These are phyloP conservation scores for Cercophora samala DNA, from an alignment of 495 filamentous ascomycete genomes.

Conservation along the genomic window DNA sequence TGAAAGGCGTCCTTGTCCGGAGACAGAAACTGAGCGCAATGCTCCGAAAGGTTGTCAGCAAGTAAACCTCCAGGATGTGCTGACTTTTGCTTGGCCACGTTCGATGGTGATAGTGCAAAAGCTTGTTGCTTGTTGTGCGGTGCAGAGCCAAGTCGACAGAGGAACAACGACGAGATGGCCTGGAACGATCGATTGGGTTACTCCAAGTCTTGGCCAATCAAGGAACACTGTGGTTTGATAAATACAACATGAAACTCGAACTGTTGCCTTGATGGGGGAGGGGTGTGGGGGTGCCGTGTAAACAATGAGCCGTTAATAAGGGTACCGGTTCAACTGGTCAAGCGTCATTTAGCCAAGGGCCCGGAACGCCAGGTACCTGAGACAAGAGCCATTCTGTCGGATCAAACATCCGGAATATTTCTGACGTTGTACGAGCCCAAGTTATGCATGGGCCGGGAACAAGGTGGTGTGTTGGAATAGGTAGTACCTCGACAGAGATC, in stretches of 20 bases:
- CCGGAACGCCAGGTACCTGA: background rate
- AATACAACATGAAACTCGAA: no score
- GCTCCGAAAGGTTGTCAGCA: background rate
- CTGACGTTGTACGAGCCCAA: background rate
- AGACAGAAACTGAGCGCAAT: background rate
- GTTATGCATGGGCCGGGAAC: background rate
- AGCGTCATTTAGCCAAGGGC: slow-evolving; percentile 13
- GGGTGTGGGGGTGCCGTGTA: slow-evolving; percentile 6
- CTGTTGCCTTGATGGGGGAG: no score
- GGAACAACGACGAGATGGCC: background rate
- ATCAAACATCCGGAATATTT: slow-evolving; percentile 7
- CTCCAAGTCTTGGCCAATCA: background rate
- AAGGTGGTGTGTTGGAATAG: no score
- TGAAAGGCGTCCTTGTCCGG: background rate
- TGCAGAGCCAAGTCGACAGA: background rate
- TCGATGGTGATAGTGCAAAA: background rate
- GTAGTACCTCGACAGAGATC: no score
- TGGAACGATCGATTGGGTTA: background rate
- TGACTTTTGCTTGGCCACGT: background rate
- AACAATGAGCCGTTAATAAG: slow-evolving; percentile 11
- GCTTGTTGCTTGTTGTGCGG: background rate
- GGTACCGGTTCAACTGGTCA: slow-evolving; percentile 11
- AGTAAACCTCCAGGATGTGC: background rate
- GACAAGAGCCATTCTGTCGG: slow-evolving; percentile 1
- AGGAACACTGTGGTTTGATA: background rate